Evolutionary conservation across 768 basidiomycete species (phyloP).

Genomic region (Goffeauzyma gilvescens): DNA sequence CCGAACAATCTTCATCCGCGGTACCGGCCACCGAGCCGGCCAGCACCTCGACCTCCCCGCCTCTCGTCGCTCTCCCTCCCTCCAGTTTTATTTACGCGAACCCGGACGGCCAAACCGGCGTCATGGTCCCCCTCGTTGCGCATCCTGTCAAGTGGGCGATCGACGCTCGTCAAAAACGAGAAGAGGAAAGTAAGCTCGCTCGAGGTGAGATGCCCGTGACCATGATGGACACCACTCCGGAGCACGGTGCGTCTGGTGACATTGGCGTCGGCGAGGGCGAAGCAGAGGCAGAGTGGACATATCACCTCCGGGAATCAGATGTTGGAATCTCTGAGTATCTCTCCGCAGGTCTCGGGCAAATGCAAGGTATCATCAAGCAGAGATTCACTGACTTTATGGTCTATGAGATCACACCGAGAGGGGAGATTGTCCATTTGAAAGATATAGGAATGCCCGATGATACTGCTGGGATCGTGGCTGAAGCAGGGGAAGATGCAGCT

Average conservation of each 20-base stretch:
- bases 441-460: slow-evolving; percentile 52
- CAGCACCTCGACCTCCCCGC: not conserved
- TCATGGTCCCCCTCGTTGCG: no score
- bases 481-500: slow-evolving; percentile 32
- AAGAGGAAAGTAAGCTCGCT: no score
- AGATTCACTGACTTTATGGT: slow-evolving; percentile 95
- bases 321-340: slow-evolving; percentile 85
- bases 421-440: slow-evolving; percentile 62
- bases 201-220: no score
- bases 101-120: slow-evolving; percentile 3
- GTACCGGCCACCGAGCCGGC: no score
- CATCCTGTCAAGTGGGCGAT: no score
- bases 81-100: slow-evolving; percentile 2
- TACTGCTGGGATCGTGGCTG: slow-evolving; percentile 19
- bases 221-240: no score
- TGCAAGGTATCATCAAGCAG: slow-evolving; percentile 92
- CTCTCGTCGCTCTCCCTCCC: not conserved
- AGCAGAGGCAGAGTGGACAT: no score
- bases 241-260: no score
- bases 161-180: no score
- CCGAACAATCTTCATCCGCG: no score
- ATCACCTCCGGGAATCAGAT: slow-evolving; percentile 41
- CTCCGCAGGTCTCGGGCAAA: slow-evolving; percentile 45
- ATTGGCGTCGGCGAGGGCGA: no score
- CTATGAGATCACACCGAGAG: slow-evolving; percentile 66